phyloP scores from a whole-genome alignment of 139 green algal genomes.

The Tetradesmus obliquus region DNA sequence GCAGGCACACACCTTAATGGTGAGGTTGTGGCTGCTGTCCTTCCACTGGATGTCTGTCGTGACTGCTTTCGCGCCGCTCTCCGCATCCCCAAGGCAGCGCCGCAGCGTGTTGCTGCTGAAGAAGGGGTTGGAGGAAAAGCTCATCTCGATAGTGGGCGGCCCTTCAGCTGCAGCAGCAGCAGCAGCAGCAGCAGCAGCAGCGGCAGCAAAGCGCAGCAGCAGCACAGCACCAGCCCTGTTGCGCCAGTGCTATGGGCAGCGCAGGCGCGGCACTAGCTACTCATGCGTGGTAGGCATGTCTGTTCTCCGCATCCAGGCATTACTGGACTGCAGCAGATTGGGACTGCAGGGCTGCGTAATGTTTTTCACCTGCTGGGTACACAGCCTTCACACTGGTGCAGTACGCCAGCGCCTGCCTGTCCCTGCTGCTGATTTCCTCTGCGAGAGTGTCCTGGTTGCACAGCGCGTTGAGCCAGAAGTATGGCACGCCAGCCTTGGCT shows the following conservation, averaged over 20 bases:
- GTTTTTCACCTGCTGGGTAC: background rate
- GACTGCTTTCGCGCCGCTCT: background rate
- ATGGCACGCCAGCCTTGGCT: conserved; percentile 16
- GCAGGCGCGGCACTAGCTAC: background rate
- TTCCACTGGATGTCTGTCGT: conserved; percentile 49
- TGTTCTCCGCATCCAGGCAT: too few relatives aligned
- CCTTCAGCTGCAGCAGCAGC: background rate
- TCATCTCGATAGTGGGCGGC: conserved; percentile 16
- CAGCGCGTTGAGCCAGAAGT: conserved; percentile 40
- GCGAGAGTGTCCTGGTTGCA: conserved; percentile 41
- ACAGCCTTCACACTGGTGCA: conserved; percentile 17
- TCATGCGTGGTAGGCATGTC: too few relatives aligned
- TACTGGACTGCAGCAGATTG: background rate
- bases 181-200: background rate
- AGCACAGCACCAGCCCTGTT: background rate
- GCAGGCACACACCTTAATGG: conserved; percentile 27
- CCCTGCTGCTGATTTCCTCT: conserved; percentile 22
- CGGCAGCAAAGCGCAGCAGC: background rate
- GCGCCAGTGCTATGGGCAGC: background rate
- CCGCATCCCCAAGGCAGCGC: conserved; percentile 14
- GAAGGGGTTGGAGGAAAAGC: conserved; percentile 37
- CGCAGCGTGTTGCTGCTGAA: conserved; percentile 40
- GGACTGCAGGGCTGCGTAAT: background rate
- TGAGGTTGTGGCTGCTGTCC: conserved; percentile 40
- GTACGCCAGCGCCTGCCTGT: conserved; percentile 31